Conservation (phyloP, 192 early-diverging fungal species). For the Coemansia sp. region DNA sequence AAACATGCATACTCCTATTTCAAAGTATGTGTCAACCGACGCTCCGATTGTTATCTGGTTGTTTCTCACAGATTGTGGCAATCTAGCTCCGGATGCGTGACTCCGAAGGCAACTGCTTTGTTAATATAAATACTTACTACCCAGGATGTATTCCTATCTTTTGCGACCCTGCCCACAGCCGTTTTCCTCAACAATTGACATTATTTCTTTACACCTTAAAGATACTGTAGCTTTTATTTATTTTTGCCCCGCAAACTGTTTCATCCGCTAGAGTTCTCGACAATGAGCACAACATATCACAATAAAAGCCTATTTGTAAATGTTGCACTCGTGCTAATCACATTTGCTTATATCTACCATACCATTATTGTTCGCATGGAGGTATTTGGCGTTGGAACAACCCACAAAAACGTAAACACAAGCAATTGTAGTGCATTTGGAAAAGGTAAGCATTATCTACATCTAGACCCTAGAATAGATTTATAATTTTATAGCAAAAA, state of each 20-base stretch:
- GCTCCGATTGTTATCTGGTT: too few relatives aligned
- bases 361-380: conserved; percentile 23
- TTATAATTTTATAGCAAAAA: too few relatives aligned
- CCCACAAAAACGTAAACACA: conserved; percentile 30
- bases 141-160: too few relatives aligned
- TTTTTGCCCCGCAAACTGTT: neutral
- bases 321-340: conserved; percentile 20
- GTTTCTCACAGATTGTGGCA: too few relatives aligned
- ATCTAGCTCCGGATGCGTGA: neutral
- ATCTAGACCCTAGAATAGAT: too few relatives aligned
- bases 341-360: conserved; percentile 24
- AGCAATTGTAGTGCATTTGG: conserved; percentile 41
- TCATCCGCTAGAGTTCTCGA: neutral
- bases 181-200: neutral
- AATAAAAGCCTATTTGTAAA: conserved; percentile 38
- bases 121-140: too few relatives aligned
- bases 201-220: neutral
- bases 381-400: conserved; percentile 42
- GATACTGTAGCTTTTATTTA: neutral
- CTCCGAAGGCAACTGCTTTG: neutral
- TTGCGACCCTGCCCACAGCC: too few relatives aligned
- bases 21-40: too few relatives aligned
- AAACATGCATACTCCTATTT: too few relatives aligned
- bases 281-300: neutral
- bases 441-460: conserved; percentile 32